These are phyloP conservation scores for Aciculosporium take DNA, from an alignment of 2,329 filamentous ascomycete species.

Conservation along the genomic window DNA sequence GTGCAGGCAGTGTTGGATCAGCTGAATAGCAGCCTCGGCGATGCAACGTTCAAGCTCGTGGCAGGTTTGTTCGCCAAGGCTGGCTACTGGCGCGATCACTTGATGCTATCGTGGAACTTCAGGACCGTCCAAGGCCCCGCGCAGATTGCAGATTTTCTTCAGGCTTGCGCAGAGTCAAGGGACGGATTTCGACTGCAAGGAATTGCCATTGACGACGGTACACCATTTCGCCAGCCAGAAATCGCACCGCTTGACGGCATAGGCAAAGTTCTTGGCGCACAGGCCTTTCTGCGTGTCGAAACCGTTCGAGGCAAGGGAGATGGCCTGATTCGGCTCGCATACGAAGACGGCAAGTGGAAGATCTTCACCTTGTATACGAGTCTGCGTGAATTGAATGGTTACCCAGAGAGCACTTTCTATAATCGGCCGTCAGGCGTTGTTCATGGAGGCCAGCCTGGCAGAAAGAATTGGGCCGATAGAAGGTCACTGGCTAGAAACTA, in stretches of 20 bases:
- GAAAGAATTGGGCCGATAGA: constrained; percentile 47
- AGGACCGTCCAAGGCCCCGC: constrained; percentile 32
- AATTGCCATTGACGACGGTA: constrained; percentile 32
- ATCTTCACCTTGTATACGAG: constrained; percentile 50
- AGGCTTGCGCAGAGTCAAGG: constrained; percentile 14
- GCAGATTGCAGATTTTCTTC: constrained; percentile 26
- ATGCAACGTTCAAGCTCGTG: constrained; percentile 20
- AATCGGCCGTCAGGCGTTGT: constrained; percentile 40
- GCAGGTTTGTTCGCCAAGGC: constrained; percentile 27
- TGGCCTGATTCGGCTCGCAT: constrained; percentile 39
- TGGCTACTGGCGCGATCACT: constrained; percentile 45
- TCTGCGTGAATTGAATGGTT: constrained; percentile 37
- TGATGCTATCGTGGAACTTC: constrained; percentile 42
- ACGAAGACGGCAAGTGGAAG: constrained; percentile 37
- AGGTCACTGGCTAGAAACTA: constrained; percentile 34
- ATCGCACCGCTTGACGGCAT: constrained; percentile 32
- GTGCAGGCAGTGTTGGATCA: constrained; percentile 22
- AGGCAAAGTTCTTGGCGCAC: constrained; percentile 36
- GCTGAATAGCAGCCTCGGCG: constrained; percentile 27
- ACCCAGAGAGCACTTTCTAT: constrained; percentile 33
- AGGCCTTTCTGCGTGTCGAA: constrained; percentile 40
- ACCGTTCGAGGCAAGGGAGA: constrained; percentile 39
- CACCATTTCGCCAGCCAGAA: constrained; percentile 28
- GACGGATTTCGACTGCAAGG: constrained; percentile 27
- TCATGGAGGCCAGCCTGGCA: constrained; percentile 35